Evolutionary conservation across 2,329 filamentous ascomycete genomes (phyloP).

Genomic region (Amylocarpus encephaloides): DNA sequence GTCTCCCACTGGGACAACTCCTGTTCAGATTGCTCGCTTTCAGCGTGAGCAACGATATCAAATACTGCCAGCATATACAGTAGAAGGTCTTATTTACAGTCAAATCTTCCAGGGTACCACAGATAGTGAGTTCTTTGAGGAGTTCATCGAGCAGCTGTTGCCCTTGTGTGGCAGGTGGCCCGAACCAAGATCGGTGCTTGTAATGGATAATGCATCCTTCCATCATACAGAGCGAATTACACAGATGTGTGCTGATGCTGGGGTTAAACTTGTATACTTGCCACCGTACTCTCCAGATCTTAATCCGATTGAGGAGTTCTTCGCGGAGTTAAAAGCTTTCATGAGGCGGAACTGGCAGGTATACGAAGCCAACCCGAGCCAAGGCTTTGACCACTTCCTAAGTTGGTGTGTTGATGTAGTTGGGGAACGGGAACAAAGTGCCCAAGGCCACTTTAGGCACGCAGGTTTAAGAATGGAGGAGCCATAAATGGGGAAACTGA

Average conservation of each 20-base stretch:
- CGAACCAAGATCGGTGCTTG: constrained; percentile 32
- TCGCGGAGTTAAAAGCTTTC: constrained; percentile 25
- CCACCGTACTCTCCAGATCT: constrained; percentile 23
- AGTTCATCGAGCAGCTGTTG: constrained; percentile 33
- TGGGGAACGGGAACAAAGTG: constrained; percentile 18
- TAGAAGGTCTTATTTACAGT: constrained; percentile 24
- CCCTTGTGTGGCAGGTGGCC: constrained; percentile 30
- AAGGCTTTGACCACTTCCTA: constrained; percentile 23
- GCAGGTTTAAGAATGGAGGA: constrained; percentile 11
- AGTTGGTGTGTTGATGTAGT: constrained; percentile 25
- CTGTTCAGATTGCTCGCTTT: constrained; percentile 23
- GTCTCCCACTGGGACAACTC: constrained; percentile 32
- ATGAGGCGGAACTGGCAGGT: constrained; percentile 23
- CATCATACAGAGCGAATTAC: constrained; percentile 27
- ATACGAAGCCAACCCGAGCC: constrained; percentile 12
- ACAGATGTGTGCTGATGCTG: constrained; percentile 26
- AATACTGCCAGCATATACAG: constrained; percentile 24
- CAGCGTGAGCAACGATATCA: constrained; percentile 23
- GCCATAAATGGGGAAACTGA: constrained; percentile 6
- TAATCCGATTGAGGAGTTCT: constrained; percentile 27
- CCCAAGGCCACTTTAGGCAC: constrained; percentile 19
- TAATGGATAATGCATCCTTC: constrained; percentile 35
- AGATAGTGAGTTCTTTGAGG: constrained; percentile 26
- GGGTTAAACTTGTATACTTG: constrained; percentile 22
- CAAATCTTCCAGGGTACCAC: constrained; percentile 29